Evolutionary conservation across 202 grass and related monocot genomes (phyloP).

Genomic region (Dendrocalamus latiflorus): DNA sequence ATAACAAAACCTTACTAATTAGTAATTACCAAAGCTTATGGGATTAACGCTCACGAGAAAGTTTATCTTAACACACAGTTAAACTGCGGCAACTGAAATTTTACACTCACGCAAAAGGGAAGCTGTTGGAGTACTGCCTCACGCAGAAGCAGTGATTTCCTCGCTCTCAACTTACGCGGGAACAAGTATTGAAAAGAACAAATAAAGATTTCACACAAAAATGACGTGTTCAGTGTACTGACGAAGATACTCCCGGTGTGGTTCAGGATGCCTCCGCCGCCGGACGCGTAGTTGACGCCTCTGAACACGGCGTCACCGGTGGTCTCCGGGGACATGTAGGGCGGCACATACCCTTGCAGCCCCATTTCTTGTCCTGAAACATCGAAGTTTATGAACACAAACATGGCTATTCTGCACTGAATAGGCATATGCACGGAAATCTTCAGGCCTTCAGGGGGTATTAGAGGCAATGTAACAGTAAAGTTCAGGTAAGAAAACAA

Average conservation of each 20-base stretch:
- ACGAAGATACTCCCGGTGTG: conserved; percentile 78
- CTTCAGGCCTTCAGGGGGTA: background rate
- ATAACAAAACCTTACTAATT: background rate
- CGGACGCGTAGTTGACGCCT: conserved; percentile 93
- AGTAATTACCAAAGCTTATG: background rate
- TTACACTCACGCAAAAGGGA: conserved; percentile 1
- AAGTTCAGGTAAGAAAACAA: conserved; percentile 11
- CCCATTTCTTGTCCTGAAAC: conserved; percentile 60
- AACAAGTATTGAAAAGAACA: background rate
- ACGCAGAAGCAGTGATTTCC: conserved; percentile 17
- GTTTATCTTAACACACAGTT: background rate
- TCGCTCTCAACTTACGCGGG: background rate
- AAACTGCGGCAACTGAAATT: background rate
- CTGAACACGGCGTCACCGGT: conserved; percentile 38
- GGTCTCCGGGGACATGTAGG: conserved; percentile 63
- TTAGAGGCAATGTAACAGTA: background rate
- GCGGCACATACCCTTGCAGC: conserved; percentile 40
- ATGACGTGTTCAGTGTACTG: conserved; percentile 21
- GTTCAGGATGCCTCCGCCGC: conserved; percentile 84
- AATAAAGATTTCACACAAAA: conserved; percentile 1
- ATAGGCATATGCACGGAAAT: background rate
- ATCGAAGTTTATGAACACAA: background rate
- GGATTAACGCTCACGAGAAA: background rate
- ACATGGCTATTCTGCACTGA: background rate
- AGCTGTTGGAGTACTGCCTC: background rate